Evolutionary conservation across 2,329 filamentous ascomycete species (phyloP).

Genomic region (Colletotrichum plurivorum): DNA sequence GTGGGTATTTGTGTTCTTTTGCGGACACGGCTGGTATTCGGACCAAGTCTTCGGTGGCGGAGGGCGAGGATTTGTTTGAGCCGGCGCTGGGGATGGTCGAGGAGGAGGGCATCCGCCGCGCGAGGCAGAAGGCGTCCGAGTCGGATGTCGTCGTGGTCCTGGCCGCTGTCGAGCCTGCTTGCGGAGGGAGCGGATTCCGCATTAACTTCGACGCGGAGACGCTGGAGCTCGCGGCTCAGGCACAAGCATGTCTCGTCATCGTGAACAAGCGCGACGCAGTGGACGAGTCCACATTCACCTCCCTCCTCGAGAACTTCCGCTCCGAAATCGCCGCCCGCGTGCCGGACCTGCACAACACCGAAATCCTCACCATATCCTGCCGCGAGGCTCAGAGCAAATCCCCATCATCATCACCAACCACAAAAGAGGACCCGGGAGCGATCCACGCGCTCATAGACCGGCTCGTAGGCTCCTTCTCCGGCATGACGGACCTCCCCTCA

Average conservation of each 20-base stretch:
- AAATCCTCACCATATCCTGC: conserved; percentile 80
- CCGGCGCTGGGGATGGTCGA: conserved; percentile 80
- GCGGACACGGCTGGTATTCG: conserved; percentile 95
- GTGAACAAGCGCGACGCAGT: conserved; percentile 75
- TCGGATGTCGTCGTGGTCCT: conserved; percentile 90
- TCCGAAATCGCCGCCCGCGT: conserved; percentile 54
- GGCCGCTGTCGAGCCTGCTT: conserved; percentile 75
- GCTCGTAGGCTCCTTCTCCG: conserved; percentile 77
- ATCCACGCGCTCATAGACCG: conserved; percentile 78
- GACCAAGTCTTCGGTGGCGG: conserved; percentile 50
- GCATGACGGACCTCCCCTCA: conserved; percentile 78
- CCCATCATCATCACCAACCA: conserved; percentile 1
- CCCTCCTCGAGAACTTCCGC: conserved; percentile 58
- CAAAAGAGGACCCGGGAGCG: conserved; percentile 68
- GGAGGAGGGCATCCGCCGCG: conserved; percentile 89
- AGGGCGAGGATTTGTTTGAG: conserved; percentile 41
- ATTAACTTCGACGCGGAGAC: conserved; percentile 71
- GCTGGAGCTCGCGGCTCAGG: conserved; percentile 64
- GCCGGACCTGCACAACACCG: conserved; percentile 54
- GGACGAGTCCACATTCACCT: conserved; percentile 49
- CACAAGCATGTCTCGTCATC: conserved; percentile 66
- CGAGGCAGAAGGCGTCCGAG: conserved; percentile 83
- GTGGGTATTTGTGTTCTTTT: conserved; percentile 92
- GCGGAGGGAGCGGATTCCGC: conserved; percentile 48
- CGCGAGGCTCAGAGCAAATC: conserved; percentile 63